A percentile compares a stretch with the other conserved stretches of the same genome.
Conservation (phyloP, 768 basidiomycete genomes). For the Lactifluus volemus region DNA sequence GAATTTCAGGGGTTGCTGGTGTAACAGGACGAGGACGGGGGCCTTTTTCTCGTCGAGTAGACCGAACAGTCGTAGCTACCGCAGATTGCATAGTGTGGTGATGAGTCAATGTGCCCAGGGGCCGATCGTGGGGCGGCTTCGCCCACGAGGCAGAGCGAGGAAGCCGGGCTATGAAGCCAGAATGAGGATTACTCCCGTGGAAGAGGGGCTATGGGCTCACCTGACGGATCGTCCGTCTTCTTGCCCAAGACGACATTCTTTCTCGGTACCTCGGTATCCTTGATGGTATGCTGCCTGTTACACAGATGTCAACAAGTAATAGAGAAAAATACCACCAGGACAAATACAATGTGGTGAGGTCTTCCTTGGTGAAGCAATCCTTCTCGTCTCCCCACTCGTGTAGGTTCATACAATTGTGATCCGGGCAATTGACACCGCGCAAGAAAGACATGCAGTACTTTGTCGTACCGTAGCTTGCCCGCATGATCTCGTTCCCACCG, state of each 20-base stretch:
- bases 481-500: constrained; percentile 80
- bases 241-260: constrained; percentile 40
- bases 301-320: constrained; percentile 11
- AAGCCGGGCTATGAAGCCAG: constrained; percentile 34
- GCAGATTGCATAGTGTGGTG: constrained; percentile 16
- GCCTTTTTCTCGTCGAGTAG: constrained; percentile 21
- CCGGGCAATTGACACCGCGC: constrained; percentile 73
- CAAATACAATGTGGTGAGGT: constrained; percentile 80
- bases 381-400: constrained; percentile 99
- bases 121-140: constrained; percentile 22
- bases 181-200: constrained; percentile 4
- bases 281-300: constrained; percentile 83
- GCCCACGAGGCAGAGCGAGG: constrained; percentile 50
- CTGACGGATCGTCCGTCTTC: constrained; percentile 42
- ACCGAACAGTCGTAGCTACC: constrained; percentile 3
- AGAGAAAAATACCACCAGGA: constrained; percentile 7
- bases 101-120: constrained; percentile 23
- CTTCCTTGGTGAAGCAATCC: constrained; percentile 96
- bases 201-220: constrained; percentile 1
- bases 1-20: constrained; percentile 23
- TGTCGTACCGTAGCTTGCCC: constrained; percentile 92
- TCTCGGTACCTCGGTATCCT: constrained; percentile 69
- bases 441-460: constrained; percentile 97
- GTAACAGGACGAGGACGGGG: constrained; percentile 36
- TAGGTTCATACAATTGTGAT: constrained; percentile 85